phyloP scores from a whole-genome alignment of 2,329 filamentous ascomycete species.

The Colletotrichum sp. region DNA sequence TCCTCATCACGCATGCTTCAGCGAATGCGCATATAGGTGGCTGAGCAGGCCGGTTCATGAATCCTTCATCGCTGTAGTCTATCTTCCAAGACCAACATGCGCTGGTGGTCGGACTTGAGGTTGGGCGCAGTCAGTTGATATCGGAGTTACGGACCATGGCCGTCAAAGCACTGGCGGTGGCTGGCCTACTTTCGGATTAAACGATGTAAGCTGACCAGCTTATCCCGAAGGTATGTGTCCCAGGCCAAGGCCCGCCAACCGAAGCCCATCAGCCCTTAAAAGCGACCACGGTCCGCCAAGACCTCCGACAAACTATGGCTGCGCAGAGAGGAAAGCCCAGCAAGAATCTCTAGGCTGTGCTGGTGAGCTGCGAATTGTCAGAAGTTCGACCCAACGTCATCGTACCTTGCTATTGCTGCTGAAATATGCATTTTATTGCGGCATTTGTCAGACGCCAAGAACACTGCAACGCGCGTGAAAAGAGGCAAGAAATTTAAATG shows the following conservation, averaged over 20 bases:
- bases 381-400: neutral
- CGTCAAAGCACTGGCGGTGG: too few relatives aligned
- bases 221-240: neutral
- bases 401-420: neutral
- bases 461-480: neutral
- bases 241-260: neutral
- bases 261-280: neutral
- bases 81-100: neutral
- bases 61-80: neutral
- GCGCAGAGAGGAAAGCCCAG: neutral
- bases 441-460: neutral
- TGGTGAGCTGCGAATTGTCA: neutral
- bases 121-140: neutral
- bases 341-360: neutral
- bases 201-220: neutral
- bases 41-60: neutral
- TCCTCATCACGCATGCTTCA: neutral
- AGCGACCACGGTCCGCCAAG: neutral
- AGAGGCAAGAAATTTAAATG: neutral
- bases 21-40: neutral
- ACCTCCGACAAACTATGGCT: neutral
- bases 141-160: neutral
- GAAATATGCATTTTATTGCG: neutral
- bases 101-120: neutral
- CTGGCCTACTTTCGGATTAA: neutral